phyloP scores from a whole-genome alignment of 257 asterid genomes.

The Solanum pinnatisectum region DNA sequence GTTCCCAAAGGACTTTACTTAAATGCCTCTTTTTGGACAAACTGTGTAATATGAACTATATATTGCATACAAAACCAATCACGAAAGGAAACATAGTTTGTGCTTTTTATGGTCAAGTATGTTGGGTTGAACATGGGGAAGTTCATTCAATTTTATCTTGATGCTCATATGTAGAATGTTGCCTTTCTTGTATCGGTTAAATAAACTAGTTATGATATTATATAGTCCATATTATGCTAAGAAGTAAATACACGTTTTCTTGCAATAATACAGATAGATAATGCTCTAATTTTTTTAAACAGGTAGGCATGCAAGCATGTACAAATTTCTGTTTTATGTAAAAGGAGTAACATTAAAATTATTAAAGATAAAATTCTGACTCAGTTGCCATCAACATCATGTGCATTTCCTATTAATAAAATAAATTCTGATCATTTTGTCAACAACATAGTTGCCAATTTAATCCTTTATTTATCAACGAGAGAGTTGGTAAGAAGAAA shows the following conservation, averaged over 20 bases:
- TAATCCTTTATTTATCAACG: neutral
- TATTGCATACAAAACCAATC: neutral
- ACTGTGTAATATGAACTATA: neutral
- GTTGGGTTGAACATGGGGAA: neutral
- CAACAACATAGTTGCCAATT: neutral
- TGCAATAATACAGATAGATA: neutral
- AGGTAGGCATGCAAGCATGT: neutral
- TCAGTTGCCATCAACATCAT: neutral
- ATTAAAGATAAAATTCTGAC: neutral
- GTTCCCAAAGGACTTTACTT: neutral
- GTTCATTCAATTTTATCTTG: neutral
- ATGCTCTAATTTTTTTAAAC: no score
- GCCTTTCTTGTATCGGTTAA: neutral
- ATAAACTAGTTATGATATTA: no score
- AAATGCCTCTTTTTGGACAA: slow-evolving; percentile 1
- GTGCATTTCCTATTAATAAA: no score
- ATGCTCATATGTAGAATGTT: neutral
- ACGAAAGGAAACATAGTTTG: neutral
- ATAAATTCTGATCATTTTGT: neutral
- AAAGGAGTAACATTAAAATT: no score
- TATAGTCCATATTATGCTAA: no score
- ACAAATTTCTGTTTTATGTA: neutral
- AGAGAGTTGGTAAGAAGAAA: neutral
- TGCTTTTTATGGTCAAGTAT: neutral
- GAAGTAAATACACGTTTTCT: neutral